These are phyloP conservation scores for Globisporangium solare DNA, from an alignment of 352 stramenopile genomes.

Conservation along the genomic window DNA sequence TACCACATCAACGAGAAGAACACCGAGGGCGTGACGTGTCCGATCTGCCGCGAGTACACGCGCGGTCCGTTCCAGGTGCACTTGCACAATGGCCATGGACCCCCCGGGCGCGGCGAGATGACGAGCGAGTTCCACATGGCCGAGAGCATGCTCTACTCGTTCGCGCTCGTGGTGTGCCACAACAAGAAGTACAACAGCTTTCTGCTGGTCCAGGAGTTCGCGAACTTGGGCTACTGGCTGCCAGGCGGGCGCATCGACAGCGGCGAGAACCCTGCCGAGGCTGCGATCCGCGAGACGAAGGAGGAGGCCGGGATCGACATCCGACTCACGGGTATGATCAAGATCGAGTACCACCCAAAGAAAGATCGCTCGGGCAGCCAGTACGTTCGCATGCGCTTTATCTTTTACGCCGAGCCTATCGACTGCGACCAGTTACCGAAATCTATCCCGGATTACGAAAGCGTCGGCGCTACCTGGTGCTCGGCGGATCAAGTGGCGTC, in stretches of 20 bases:
- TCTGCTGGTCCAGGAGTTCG: conserved; percentile 84
- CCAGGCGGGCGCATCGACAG: conserved; percentile 73
- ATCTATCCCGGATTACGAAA: conserved; percentile 87
- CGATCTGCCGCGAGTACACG: conserved; percentile 62
- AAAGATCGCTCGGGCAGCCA: conserved; percentile 54
- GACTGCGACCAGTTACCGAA: conserved; percentile 77
- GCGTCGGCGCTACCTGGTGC: conserved; percentile 76
- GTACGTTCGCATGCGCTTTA: conserved; percentile 85
- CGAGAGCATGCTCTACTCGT: conserved; percentile 73
- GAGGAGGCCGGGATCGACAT: conserved; percentile 84
- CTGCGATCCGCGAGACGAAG: conserved; percentile 82
- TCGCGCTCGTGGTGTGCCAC: conserved; percentile 80
- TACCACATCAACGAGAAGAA: conserved; percentile 88
- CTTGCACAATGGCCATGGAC: conserved; percentile 80
- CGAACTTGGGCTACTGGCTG: conserved; percentile 82
- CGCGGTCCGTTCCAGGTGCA: conserved; percentile 81
- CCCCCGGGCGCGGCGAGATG: conserved; percentile 71
- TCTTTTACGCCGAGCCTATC: conserved; percentile 77
- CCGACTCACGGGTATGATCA: conserved; percentile 67
- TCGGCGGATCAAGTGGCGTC: conserved; percentile 56
- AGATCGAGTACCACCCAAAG: conserved; percentile 86
- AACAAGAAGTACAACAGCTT: conserved; percentile 83
- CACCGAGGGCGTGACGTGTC: conserved; percentile 60
- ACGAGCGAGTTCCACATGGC: conserved; percentile 77
- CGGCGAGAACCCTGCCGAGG: conserved; percentile 68